These are phyloP conservation scores for Pseudonitzschia multiseries DNA, from an alignment of 108 stramenopile species.

Conservation along the genomic window DNA sequence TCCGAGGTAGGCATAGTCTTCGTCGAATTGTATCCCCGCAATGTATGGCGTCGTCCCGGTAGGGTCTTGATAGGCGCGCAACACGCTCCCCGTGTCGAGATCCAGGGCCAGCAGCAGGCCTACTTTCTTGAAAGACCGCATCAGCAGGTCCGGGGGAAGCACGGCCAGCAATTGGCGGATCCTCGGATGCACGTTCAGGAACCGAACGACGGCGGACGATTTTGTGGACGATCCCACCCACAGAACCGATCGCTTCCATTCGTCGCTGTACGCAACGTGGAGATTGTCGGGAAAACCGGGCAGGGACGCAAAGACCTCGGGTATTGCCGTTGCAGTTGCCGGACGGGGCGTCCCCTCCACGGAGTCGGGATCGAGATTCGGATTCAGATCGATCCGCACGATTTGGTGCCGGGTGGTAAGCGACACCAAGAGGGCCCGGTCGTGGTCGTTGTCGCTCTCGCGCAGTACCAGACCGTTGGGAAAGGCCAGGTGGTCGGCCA, in stretches of 20 bases:
- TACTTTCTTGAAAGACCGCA: not conserved
- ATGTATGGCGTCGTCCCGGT: conserved; percentile 5
- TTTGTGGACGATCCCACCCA: conserved; percentile 10
- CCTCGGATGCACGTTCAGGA: not conserved
- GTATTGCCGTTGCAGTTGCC: too few species aligned
- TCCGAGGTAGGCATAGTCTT: not conserved
- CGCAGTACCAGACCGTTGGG: conserved; percentile 3
- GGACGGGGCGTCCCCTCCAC: too few species aligned
- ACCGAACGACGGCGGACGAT: not conserved
- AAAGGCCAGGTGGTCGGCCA: not conserved
- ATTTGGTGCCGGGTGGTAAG: conserved; percentile 12
- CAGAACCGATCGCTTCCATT: conserved; percentile 9
- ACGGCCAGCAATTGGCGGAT: not conserved
- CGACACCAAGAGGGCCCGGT: not conserved
- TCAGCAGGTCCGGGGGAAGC: not conserved
- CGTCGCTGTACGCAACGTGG: not conserved
- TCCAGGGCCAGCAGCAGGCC: conserved; percentile 6
- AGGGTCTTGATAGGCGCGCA: conserved; percentile 9
- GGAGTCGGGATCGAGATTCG: too few species aligned
- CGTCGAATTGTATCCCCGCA: conserved; percentile 7
- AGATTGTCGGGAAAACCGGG: conserved; percentile 8
- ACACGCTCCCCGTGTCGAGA: not conserved
- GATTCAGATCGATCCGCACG: conserved; percentile 1
- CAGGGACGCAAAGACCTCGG: conserved; percentile 5
- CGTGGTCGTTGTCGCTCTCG: too few species aligned